Evolutionary conservation across 768 basidiomycete species (phyloP).

Genomic region (Mrakia blollopis): DNA sequence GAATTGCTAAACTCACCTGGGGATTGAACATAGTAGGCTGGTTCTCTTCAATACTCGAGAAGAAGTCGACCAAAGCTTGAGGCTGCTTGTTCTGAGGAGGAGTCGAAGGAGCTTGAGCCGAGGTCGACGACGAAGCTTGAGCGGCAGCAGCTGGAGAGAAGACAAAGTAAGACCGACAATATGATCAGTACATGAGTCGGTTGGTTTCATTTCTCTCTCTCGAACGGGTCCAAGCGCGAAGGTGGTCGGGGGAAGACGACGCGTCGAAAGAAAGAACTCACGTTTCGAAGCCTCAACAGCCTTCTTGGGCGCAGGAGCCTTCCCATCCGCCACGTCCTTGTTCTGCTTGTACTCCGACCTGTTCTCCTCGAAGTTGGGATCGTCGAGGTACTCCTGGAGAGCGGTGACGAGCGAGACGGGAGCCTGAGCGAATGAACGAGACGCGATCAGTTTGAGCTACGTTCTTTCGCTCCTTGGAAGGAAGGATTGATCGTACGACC

Average conservation of each 20-base stretch:
- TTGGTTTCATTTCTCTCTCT: too few species aligned
- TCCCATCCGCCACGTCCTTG: conserved; percentile 33
- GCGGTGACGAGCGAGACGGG: conserved; percentile 90
- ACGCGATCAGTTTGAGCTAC: neutral
- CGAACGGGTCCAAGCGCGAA: neutral
- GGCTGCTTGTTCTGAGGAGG: conserved; percentile 30
- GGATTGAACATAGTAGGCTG: conserved; percentile 69
- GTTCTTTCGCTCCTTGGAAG: too few species aligned
- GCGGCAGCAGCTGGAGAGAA: neutral
- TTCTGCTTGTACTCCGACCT: conserved; percentile 82
- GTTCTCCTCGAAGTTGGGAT: conserved; percentile 95
- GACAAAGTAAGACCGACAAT: neutral
- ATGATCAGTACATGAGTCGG: too few species aligned
- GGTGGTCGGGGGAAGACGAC: neutral
- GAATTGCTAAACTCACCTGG: conserved; percentile 42
- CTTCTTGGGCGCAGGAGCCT: neutral
- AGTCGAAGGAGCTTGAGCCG: conserved; percentile 36
- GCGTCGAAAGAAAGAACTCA: conserved; percentile 13
- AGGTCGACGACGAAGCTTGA: conserved; percentile 20
- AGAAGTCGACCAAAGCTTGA: conserved; percentile 70
- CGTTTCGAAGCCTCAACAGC: conserved; percentile 18
- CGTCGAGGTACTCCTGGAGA: conserved; percentile 90
- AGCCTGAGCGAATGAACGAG: conserved; percentile 53
- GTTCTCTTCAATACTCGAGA: conserved; percentile 76
- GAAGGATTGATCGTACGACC: neutral